These are phyloP conservation scores for Salix brachista DNA, from an alignment of 345 rosid genomes.

Conservation along the genomic window DNA sequence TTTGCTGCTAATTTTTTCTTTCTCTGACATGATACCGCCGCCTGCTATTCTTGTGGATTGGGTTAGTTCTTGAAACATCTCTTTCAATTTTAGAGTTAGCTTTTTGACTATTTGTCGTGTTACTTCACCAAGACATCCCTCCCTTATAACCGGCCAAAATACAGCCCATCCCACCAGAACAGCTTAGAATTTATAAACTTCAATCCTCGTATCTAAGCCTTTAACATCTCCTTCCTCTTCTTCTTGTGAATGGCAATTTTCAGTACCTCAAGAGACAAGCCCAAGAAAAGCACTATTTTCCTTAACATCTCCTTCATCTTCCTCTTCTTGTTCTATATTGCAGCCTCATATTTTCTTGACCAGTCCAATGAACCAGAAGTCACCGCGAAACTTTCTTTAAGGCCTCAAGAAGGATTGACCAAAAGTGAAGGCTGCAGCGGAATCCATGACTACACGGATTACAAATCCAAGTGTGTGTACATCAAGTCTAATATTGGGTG, in stretches of 20 bases:
- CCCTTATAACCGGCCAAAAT: slow-evolving; percentile 14
- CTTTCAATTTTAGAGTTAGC: neutral
- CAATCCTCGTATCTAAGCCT: slow-evolving; percentile 13
- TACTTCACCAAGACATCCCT: neutral
- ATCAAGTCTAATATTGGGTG: slow-evolving; percentile 51
- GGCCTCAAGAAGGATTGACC: slow-evolving; percentile 8
- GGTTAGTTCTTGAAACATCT: neutral
- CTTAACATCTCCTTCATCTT: slow-evolving; percentile 51
- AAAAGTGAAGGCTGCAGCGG: slow-evolving; percentile 28
- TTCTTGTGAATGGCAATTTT: slow-evolving; percentile 39
- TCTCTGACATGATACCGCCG: neutral
- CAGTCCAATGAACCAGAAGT: slow-evolving; percentile 8
- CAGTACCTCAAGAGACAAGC: slow-evolving; percentile 9
- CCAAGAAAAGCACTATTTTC: slow-evolving; percentile 37
- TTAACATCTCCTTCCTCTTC: slow-evolving; percentile 1
- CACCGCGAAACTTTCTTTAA: neutral
- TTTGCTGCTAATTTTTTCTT: slow-evolving; percentile 1
- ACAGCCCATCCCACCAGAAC: slow-evolving; percentile 14
- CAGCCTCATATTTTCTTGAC: slow-evolving; percentile 17
- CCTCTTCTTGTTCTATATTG: slow-evolving; percentile 34
- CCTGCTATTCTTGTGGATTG: neutral
- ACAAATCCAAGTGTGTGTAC: slow-evolving; percentile 56
- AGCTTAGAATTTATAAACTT: slow-evolving; percentile 17
- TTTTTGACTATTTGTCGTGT: neutral
- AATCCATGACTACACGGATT: slow-evolving; percentile 42